Evolutionary conservation across 192 early-diverging fungal species (phyloP).

Genomic region (Backusella liffmaniae): DNA sequence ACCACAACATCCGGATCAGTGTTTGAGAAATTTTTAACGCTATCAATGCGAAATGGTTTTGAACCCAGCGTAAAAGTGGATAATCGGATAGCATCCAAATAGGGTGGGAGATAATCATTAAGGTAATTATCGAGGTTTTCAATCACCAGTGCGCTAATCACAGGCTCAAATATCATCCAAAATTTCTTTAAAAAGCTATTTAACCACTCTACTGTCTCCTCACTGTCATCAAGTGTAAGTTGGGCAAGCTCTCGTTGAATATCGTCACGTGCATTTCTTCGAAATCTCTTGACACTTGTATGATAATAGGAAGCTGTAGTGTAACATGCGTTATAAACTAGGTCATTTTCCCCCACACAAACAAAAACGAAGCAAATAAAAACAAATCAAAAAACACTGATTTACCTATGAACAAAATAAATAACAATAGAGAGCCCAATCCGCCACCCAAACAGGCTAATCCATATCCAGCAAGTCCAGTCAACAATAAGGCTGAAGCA

Average conservation of each 20-base stretch:
- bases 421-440: constrained; percentile 14
- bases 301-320: constrained; percentile 52
- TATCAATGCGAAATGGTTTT: constrained; percentile 59
- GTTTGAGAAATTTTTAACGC: constrained; percentile 56
- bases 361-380: not conserved
- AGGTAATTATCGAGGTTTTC: constrained; percentile 62
- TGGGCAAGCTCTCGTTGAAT: constrained; percentile 50
- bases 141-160: constrained; percentile 61
- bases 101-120: constrained; percentile 59
- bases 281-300: constrained; percentile 51
- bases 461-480: constrained; percentile 17
- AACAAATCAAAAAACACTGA: not conserved
- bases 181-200: constrained; percentile 70
- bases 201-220: constrained; percentile 74
- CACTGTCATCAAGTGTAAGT: constrained; percentile 42
- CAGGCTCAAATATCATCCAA: constrained; percentile 83
- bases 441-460: constrained; percentile 25
- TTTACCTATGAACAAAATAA: constrained; percentile 32
- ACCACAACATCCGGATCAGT: constrained; percentile 57
- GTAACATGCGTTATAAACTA: not conserved
- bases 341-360: not conserved
- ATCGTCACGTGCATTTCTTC: constrained; percentile 56
- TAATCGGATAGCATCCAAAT: constrained; percentile 61
- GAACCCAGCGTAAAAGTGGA: constrained; percentile 65
- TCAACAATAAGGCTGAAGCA: constrained; percentile 23